phyloP scores from a whole-genome alignment of 2,329 filamentous ascomycete genomes.

The Sporothrix variecibatus region DNA sequence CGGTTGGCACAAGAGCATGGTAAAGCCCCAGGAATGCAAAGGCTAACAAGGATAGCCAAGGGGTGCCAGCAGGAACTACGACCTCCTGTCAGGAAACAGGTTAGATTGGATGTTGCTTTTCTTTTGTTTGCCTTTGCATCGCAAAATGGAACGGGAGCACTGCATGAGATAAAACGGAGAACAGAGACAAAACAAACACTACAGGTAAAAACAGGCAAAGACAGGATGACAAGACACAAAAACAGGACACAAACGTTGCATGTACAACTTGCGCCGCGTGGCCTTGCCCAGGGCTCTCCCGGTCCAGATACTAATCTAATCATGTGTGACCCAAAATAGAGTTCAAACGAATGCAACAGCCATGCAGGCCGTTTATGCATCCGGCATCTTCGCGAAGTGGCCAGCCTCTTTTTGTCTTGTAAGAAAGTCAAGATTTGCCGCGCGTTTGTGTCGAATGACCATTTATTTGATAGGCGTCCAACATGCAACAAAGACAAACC shows the following conservation, averaged over 20 bases:
- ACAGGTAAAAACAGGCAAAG: not conserved
- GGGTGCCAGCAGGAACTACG: not conserved
- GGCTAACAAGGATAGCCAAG: not conserved
- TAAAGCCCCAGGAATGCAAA: not conserved
- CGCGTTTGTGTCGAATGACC: not conserved
- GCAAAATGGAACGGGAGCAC: not conserved
- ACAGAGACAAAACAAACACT: not conserved
- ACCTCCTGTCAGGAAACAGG: not conserved
- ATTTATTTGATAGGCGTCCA: not conserved
- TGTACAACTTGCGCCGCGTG: conserved; percentile 7
- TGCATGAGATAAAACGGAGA: not conserved
- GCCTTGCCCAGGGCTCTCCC: not conserved
- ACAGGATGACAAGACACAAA: not conserved
- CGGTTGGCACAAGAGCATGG: not conserved
- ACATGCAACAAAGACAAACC: not conserved
- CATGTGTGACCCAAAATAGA: not conserved
- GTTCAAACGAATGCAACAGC: not conserved
- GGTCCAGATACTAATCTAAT: not conserved
- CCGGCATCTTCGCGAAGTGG: not conserved
- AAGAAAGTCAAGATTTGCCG: not conserved
- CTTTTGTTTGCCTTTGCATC: not conserved
- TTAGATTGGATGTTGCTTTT: not conserved
- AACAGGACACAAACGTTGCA: not conserved
- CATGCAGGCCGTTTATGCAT: not conserved
- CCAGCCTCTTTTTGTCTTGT: not conserved